Evolutionary conservation across 345 rosid species (phyloP).

Genomic region (Eucalyptus brandiana): DNA sequence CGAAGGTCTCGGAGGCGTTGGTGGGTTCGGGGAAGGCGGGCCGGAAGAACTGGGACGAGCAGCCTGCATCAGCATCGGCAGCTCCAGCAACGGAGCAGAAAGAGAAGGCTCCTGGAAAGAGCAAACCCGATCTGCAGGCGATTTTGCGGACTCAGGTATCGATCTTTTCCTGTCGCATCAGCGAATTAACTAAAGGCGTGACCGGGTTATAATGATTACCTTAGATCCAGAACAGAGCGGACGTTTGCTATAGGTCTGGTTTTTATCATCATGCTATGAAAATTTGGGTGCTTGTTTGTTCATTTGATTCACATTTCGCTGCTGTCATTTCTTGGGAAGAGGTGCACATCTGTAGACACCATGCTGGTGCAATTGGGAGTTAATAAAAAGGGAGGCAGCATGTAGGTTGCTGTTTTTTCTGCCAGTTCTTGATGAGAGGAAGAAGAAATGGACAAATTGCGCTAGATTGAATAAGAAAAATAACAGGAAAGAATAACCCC

Average conservation of each 20-base stretch:
- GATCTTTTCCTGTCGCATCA: not conserved
- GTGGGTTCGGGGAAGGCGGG: conserved; percentile 36
- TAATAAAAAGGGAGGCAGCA: no score
- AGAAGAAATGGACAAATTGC: not conserved
- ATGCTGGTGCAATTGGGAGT: no score
- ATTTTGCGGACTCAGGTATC: conserved; percentile 86
- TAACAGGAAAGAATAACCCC: not conserved
- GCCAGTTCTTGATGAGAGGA: not conserved
- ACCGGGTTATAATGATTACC: not conserved
- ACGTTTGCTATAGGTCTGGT: not conserved
- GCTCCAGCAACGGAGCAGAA: conserved; percentile 13
- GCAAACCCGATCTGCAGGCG: conserved; percentile 47
- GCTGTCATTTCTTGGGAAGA: not conserved
- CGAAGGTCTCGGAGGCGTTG: conserved; percentile 58
- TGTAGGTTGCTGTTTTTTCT: not conserved
- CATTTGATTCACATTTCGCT: not conserved
- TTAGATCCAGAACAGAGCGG: not conserved
- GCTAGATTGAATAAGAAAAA: not conserved
- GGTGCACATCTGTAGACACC: not conserved
- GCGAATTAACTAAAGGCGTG: not conserved
- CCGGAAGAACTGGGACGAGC: conserved; percentile 72
- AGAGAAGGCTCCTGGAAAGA: conserved; percentile 32
- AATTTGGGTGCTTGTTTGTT: not conserved
- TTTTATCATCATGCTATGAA: not conserved
- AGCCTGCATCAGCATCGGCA: not conserved